Evolutionary conservation across 371 early-diverging fungal genomes (phyloP), one percentile per base, ranked within the genome.

Genomic region (Mortierella sp.): DNA sequence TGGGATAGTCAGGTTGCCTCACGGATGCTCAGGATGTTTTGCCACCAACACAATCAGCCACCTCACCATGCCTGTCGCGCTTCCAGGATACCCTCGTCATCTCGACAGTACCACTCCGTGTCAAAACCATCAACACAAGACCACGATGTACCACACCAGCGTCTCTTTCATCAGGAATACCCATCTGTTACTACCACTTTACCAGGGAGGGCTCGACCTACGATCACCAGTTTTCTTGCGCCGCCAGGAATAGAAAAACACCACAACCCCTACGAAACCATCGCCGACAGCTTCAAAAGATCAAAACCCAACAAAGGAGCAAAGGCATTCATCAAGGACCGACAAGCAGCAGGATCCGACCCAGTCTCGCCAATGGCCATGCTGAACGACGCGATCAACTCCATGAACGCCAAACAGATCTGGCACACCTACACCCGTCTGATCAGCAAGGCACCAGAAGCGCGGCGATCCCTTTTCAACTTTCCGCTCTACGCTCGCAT

Each of bases 1-100:
- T 76, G 76, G 80, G 80, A 80, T 64, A 80, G 80, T 40, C 80
- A 67, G 40, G 44, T 80, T 8, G 80, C 75, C 2, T 41, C 71
- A 10, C 68, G 34, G 24, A 71, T 80, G 76, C 61, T 80, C 55
- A 39, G 76, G 31, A 39, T 80, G 44, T 45, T 80, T 43, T 74
- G 43, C 37, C 43, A 74, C 45, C 66, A 74, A 4, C 66, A 61
- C 53, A 22, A 47, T n/a, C 52, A 10, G 14, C 29, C 65, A 65
- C 22, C 43, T 41, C 55, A 64, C 13, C 71, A 52, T 34, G 11
- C 39, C 53, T 58, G 73, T 48, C 34, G 37, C 5, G 26, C 69
- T 11, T 16, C 55, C 39, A 61, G 70, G 26, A 64, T 55, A 55
- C 73, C 50, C 47, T 10, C 48, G 16, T 37, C 48, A 24, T 50